Percentiles rank a stretch among this genome's conserved stretches.
Evolutionary conservation across 1,139 yeast species (phyloP).

Genomic region (Saccharomyces hybrid): DNA sequence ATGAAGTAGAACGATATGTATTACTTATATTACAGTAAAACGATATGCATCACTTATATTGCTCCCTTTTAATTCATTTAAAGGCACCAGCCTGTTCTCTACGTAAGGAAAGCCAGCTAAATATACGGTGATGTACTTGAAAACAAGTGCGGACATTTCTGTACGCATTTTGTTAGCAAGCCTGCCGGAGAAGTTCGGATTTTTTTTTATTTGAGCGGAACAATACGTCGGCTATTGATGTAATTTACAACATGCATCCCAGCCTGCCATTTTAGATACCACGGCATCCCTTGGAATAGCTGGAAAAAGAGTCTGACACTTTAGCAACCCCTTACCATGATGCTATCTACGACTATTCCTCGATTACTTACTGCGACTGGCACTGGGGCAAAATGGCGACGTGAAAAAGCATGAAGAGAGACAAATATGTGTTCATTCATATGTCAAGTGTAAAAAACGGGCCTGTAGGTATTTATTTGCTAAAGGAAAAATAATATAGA

Average conservation of each 20-base stretch:
- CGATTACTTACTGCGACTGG: not conserved
- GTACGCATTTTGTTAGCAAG: not conserved
- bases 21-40: not conserved
- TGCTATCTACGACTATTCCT: not conserved
- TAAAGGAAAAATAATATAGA: too few relatives aligned
- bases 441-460: too few relatives aligned
- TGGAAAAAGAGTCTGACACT: not conserved
- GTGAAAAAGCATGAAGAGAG: not conserved
- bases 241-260: not conserved
- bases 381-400: not conserved
- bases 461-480: too few relatives aligned
- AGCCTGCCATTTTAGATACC: not conserved
- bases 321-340: not conserved
- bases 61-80: slow-evolving; percentile 4
- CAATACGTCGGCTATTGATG: not conserved
- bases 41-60: not conserved
- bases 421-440: not conserved
- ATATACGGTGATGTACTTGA: not conserved
- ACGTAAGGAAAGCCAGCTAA: not conserved
- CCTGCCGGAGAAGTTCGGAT: not conserved
- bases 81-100: not conserved
- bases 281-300: not conserved
- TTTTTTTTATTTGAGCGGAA: not conserved
- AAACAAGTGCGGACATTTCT: not conserved
- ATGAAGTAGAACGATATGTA: too few relatives aligned